Conservation (phyloP, 2,329 filamentous ascomycete species). For the Apiospora arundinis region DNA sequence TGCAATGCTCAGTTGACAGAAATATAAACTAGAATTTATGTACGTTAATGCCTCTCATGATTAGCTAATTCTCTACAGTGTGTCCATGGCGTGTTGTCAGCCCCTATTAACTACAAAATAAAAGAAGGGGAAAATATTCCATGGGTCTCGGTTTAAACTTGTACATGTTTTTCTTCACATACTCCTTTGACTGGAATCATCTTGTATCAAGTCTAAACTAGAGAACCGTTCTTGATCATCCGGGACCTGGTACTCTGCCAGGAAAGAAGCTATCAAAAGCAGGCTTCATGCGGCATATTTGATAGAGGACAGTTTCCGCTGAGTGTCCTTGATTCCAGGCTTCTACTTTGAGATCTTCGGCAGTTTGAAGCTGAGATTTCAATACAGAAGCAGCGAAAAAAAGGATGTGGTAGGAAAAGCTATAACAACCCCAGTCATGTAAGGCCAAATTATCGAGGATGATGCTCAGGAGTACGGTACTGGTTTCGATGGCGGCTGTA, state of each 20-base stretch:
- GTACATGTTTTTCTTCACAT: neutral
- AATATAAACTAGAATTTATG: too few species aligned
- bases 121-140: neutral
- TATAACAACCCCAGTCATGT: neutral
- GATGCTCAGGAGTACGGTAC: neutral
- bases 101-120: neutral
- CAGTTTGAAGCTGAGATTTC: neutral
- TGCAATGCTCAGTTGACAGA: neutral
- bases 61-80: neutral
- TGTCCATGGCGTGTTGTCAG: neutral
- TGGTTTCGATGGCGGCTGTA: neutral
- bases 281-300: neutral
- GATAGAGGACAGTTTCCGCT: neutral
- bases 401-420: too few species aligned
- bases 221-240: neutral
- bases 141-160: neutral
- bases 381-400: too few species aligned
- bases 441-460: neutral
- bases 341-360: neutral
- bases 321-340: neutral
- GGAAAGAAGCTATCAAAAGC: neutral
- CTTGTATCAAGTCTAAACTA: neutral
- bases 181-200: neutral
- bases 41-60: neutral
- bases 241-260: neutral